Evolutionary conservation across 1,139 yeast genomes (phyloP).

Genomic region (Ogataea hybrid): DNA sequence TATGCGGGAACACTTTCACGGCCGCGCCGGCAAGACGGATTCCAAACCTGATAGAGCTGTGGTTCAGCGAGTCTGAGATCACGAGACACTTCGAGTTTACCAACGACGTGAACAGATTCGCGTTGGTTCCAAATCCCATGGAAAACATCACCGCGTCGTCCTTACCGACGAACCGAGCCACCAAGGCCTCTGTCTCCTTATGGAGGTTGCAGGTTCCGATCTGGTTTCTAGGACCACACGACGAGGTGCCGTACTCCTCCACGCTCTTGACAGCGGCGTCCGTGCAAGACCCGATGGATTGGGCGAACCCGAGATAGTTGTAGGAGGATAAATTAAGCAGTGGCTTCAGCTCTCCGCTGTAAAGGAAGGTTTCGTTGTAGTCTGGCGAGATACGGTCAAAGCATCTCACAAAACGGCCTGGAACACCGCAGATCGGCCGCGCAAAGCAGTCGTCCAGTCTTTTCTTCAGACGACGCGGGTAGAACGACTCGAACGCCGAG

Average conservation of each 20-base stretch:
- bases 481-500: slow-evolving; percentile 90
- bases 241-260: slow-evolving; percentile 68
- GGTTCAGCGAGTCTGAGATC: slow-evolving; percentile 91
- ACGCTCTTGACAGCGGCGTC: slow-evolving; percentile 67
- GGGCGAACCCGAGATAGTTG: slow-evolving; percentile 96
- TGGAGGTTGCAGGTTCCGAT: slow-evolving; percentile 82
- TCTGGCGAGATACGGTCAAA: slow-evolving; percentile 71
- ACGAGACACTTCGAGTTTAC: slow-evolving; percentile 87
- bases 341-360: slow-evolving; percentile 71
- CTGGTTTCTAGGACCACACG: slow-evolving; percentile 73
- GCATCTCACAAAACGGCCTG: slow-evolving; percentile 86
- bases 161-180: slow-evolving; percentile 88
- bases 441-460: slow-evolving; percentile 95
- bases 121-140: slow-evolving; percentile 97
- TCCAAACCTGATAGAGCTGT: slow-evolving; percentile 94
- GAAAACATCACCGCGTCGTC: slow-evolving; percentile 84
- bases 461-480: slow-evolving; percentile 84
- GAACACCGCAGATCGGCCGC: slow-evolving; percentile 94
- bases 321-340: slow-evolving; percentile 88
- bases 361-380: slow-evolving; percentile 56
- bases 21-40: slow-evolving; percentile 91
- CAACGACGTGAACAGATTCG: slow-evolving; percentile 80
- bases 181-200: slow-evolving; percentile 64
- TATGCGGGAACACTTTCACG: slow-evolving; percentile 89
- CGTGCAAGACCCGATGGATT: slow-evolving; percentile 89